Conservation (phyloP, 371 early-diverging fungal species). For the Sporodiniella umbellata region DNA sequence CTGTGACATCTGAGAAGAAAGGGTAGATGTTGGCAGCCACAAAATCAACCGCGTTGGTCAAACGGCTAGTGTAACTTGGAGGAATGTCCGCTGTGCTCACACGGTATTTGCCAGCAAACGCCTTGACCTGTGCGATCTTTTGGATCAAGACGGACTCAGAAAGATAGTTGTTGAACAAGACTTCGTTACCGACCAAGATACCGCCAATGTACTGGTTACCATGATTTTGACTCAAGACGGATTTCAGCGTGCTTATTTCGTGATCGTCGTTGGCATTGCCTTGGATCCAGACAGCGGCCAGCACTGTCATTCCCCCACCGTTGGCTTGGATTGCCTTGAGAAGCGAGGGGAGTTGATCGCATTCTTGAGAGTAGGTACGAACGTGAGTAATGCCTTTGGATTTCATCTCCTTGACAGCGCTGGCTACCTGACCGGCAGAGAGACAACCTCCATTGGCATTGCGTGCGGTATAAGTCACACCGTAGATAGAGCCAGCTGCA, state of each 20-base stretch:
- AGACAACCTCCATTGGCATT: constrained; percentile 35
- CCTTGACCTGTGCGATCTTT: constrained; percentile 48
- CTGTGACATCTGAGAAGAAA: constrained; percentile 42
- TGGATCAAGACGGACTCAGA: constrained; percentile 16
- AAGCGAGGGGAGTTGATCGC: constrained; percentile 34
- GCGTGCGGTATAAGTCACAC: constrained; percentile 29
- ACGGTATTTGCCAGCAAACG: constrained; percentile 18
- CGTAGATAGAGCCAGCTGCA: neutral
- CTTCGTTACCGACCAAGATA: constrained; percentile 47
- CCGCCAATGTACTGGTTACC: constrained; percentile 22
- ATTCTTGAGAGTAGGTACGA: constrained; percentile 50
- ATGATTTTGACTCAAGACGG: constrained; percentile 2
- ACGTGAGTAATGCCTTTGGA: constrained; percentile 29
- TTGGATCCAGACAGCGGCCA: constrained; percentile 44
- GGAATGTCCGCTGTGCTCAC: constrained; percentile 57
- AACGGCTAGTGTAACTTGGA: constrained; percentile 22
- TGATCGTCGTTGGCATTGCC: constrained; percentile 25
- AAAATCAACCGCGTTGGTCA: constrained; percentile 42
- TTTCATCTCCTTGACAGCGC: constrained; percentile 27
- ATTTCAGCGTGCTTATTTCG: constrained; percentile 27
- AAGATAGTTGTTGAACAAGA: constrained; percentile 22
- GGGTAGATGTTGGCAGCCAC: constrained; percentile 57
- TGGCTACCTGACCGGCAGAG: constrained; percentile 17
- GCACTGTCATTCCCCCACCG: constrained; percentile 37
- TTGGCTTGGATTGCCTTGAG: constrained; percentile 23